These are phyloP conservation scores for Pythium vanterpoolii DNA, from an alignment of 352 stramenopile species.

Conservation along the genomic window DNA sequence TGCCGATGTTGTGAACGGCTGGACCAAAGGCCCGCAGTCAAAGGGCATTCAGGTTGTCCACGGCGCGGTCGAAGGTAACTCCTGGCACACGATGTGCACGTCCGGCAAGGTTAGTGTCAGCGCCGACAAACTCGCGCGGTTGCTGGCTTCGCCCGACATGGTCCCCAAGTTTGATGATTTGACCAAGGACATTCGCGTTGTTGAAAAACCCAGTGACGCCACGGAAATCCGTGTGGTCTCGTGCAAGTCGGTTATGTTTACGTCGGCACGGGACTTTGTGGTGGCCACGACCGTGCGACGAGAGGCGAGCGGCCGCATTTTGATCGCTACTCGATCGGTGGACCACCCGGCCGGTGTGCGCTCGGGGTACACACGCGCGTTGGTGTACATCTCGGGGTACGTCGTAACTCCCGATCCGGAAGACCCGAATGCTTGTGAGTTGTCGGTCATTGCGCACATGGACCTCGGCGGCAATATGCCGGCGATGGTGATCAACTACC, in stretches of 20 bases:
- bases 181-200: slow-evolving; percentile 59
- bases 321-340: slow-evolving; percentile 74
- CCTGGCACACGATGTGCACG: slow-evolving; percentile 77
- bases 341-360: slow-evolving; percentile 48
- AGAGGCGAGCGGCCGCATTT: slow-evolving; percentile 43
- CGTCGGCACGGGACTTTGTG: slow-evolving; percentile 66
- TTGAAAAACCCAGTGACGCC: slow-evolving; percentile 61
- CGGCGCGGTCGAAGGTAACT: slow-evolving; percentile 51
- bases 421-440: slow-evolving; percentile 63
- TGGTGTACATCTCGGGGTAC: slow-evolving; percentile 63
- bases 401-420: slow-evolving; percentile 54
- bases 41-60: slow-evolving; percentile 77
- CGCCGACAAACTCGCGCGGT: slow-evolving; percentile 41
- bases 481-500: slow-evolving; percentile 65
- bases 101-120: slow-evolving; percentile 54
- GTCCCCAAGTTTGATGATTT: slow-evolving; percentile 80
- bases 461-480: slow-evolving; percentile 71
- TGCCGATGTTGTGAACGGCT: slow-evolving; percentile 57
- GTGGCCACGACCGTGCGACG: slow-evolving; percentile 56
- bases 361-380: slow-evolving; percentile 25
- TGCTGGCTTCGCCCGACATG: slow-evolving; percentile 54
- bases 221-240: slow-evolving; percentile 63
- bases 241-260: slow-evolving; percentile 76
- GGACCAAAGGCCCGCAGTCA: slow-evolving; percentile 56
- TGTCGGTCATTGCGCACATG: slow-evolving; percentile 74